Evolutionary conservation across 805 yeast species (phyloP).

Genomic region (Ogataea wickerhamii): DNA sequence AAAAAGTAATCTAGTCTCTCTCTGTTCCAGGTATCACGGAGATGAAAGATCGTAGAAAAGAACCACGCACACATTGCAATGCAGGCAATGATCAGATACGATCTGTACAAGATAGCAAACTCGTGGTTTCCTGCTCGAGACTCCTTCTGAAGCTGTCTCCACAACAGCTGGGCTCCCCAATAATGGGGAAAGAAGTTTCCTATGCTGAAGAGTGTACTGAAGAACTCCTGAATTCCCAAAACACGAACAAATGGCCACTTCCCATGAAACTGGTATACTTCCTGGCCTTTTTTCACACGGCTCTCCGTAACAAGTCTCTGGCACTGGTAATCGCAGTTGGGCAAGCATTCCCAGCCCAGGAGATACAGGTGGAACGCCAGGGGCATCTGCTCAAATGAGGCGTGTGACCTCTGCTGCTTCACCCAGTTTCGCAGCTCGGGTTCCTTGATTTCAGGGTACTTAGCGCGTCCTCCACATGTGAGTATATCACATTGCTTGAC

Average conservation of each 20-base stretch:
- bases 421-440: conserved; percentile 26
- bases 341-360: conserved; percentile 69
- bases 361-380: conserved; percentile 40
- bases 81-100: conserved; percentile 48
- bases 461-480: conserved; percentile 25
- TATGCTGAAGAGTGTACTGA: conserved; percentile 74
- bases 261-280: conserved; percentile 85
- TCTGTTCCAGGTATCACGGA: conserved; percentile 75
- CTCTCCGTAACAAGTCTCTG: conserved; percentile 69
- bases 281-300: conserved; percentile 45
- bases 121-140: conserved; percentile 18
- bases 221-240: conserved; percentile 81
- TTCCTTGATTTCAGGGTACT: conserved; percentile 21
- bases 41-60: conserved; percentile 80
- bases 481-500: conserved; percentile 44
- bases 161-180: conserved; percentile 38
- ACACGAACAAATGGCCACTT: conserved; percentile 92
- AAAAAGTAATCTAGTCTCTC: conserved; percentile 88
- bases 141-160: conserved; percentile 21
- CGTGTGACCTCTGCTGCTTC: conserved; percentile 32
- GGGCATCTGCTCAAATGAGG: conserved; percentile 38
- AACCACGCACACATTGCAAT: conserved; percentile 86
- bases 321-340: conserved; percentile 91
- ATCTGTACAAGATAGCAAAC: conserved; percentile 29
- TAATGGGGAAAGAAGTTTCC: conserved; percentile 66